phyloP scores from a whole-genome alignment of 768 basidiomycete genomes.

The Strobilomyces echinocephalus region DNA sequence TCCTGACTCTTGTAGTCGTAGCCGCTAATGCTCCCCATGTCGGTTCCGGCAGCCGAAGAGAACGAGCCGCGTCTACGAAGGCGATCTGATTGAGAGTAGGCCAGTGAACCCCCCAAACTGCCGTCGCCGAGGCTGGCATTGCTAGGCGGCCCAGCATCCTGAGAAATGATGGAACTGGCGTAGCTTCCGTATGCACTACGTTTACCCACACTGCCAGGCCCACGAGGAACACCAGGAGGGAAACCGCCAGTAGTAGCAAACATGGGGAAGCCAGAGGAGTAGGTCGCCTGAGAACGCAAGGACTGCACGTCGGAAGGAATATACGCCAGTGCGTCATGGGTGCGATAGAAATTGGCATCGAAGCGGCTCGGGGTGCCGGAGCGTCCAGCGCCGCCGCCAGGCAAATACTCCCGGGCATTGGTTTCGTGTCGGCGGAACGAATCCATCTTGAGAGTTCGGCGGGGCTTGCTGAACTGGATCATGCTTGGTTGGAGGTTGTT shows the following conservation, averaged over 20 bases:
- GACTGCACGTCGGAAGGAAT: slow-evolving; percentile 96
- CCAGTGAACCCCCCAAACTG: slow-evolving; percentile 51
- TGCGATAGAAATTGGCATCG: slow-evolving; percentile 92
- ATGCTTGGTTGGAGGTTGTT: slow-evolving; percentile 96
- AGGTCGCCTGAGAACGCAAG: slow-evolving; percentile 92
- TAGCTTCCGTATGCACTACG: slow-evolving; percentile 75
- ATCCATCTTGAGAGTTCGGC: slow-evolving; percentile 88
- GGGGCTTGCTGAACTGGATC: slow-evolving; percentile 99
- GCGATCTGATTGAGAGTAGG: slow-evolving; percentile 89
- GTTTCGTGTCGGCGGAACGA: slow-evolving; percentile 93
- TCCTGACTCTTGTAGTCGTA: slow-evolving; percentile 89
- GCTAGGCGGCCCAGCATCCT: slow-evolving; percentile 70
- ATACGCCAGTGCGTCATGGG: slow-evolving; percentile 89
- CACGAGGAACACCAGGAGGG: slow-evolving; percentile 61
- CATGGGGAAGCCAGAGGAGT: slow-evolving; percentile 87
- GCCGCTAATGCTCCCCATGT: slow-evolving; percentile 73
- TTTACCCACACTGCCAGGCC: slow-evolving; percentile 56
- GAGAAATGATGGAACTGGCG: slow-evolving; percentile 90
- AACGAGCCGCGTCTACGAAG: slow-evolving; percentile 74
- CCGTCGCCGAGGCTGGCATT: slow-evolving; percentile 55
- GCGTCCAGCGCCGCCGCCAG: slow-evolving; percentile 39
- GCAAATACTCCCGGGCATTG: slow-evolving; percentile 75
- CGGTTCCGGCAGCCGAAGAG: slow-evolving; percentile 68
- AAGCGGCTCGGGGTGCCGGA: slow-evolving; percentile 93
- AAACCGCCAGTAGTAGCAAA: slow-evolving; percentile 70